phyloP scores from a whole-genome alignment of 371 early-diverging fungal species.

The Zychaea mexicana region DNA sequence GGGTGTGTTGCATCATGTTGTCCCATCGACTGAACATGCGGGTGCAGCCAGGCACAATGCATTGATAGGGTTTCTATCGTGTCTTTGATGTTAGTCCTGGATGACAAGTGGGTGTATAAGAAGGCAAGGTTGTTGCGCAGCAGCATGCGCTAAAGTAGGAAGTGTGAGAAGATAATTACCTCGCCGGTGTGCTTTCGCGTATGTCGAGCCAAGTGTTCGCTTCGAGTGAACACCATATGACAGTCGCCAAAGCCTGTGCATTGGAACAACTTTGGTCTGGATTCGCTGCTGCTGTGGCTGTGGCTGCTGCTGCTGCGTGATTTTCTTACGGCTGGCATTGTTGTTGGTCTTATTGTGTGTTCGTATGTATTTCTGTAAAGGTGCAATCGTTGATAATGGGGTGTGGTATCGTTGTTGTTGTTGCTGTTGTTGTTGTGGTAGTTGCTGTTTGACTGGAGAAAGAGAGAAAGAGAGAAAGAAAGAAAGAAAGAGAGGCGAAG shows the following conservation, averaged over 20 bases:
- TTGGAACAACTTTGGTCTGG: conserved; percentile 47
- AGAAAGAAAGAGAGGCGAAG: not conserved
- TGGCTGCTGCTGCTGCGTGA: not conserved
- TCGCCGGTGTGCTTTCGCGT: conserved; percentile 28
- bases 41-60: conserved; percentile 59
- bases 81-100: not conserved
- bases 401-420: conserved; percentile 12
- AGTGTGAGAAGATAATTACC: not conserved
- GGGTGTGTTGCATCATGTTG: conserved; percentile 69
- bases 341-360: no score
- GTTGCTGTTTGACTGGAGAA: not conserved
- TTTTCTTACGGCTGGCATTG: conserved; percentile 5
- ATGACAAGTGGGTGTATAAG: no score
- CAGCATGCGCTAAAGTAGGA: not conserved
- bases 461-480: not conserved
- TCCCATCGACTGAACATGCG: conserved; percentile 63
- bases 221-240: conserved; percentile 55
- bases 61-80: conserved; percentile 55
- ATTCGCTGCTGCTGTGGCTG: not conserved
- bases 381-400: no score
- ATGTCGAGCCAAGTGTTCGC: conserved; percentile 54
- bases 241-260: conserved; percentile 55
- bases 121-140: no score
- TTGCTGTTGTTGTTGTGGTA: not conserved
- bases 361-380: no score